phyloP scores from a whole-genome alignment of 371 early-diverging fungal species.

The Funneliformis caledonium region DNA sequence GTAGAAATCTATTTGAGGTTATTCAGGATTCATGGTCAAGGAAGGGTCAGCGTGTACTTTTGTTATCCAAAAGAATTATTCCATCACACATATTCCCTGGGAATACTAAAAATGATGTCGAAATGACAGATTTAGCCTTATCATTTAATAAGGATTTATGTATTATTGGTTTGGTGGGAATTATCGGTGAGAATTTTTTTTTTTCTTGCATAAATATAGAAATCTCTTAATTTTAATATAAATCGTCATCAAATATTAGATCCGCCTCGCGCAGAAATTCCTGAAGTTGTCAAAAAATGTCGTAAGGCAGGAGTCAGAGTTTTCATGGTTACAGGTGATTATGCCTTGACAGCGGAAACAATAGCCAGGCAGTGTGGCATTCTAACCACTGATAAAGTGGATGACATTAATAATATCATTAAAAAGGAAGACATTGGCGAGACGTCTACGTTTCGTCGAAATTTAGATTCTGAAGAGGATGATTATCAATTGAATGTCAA shows the following conservation, averaged over 20 bases:
- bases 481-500: neutral
- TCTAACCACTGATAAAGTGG: constrained; percentile 45
- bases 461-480: neutral
- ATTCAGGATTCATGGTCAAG: constrained; percentile 65
- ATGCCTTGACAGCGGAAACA: constrained; percentile 69
- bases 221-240: too few relatives aligned
- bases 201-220: neutral
- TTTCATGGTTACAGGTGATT: constrained; percentile 81
- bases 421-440: neutral
- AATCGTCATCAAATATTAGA: constrained; percentile 50
- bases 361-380: constrained; percentile 75
- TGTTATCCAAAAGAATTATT: neutral
- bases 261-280: constrained; percentile 73
- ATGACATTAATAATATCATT: neutral
- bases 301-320: constrained; percentile 74
- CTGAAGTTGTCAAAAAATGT: constrained; percentile 57
- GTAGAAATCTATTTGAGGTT: constrained; percentile 44
- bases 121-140: neutral
- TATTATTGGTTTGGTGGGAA: constrained; percentile 67
- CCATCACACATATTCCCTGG: neutral
- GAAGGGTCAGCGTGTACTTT: constrained; percentile 72
- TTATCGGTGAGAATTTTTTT: constrained; percentile 42
- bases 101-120: neutral
- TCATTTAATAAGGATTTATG: constrained; percentile 46
- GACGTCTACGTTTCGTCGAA: neutral